phyloP scores from a whole-genome alignment of 352 stramenopile species.

The Phytophthora agathidicida region DNA sequence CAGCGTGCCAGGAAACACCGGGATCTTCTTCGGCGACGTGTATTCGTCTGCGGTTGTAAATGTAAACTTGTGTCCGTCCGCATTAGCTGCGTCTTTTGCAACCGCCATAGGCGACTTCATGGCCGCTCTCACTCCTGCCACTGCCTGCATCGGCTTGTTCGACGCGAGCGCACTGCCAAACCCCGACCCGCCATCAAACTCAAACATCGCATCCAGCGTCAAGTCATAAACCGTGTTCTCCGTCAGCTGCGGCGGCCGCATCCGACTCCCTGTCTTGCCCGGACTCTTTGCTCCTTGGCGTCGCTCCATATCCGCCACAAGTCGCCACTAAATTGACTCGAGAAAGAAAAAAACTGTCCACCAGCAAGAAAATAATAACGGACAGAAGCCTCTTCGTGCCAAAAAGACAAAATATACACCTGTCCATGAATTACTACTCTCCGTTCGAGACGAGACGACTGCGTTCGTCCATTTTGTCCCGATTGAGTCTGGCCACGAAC shows the following conservation, averaged over 20 bases:
- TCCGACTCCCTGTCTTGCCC: constrained; percentile 3
- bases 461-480: constrained; percentile 75
- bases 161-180: constrained; percentile 66
- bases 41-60: constrained; percentile 75
- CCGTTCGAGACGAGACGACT: constrained; percentile 24
- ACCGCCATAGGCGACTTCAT: constrained; percentile 26
- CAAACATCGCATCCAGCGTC: constrained; percentile 63
- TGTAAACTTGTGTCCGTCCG: constrained; percentile 58
- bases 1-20: constrained; percentile 67
- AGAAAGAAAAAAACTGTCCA: background rate
- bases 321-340: constrained; percentile 14
- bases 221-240: constrained; percentile 52
- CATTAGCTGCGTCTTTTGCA: background rate
- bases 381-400: background rate
- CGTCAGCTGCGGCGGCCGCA: constrained; percentile 2
- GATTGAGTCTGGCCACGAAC: constrained; percentile 82
- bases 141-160: constrained; percentile 58
- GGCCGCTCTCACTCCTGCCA: constrained; percentile 19
- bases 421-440: constrained; percentile 18
- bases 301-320: constrained; percentile 19
- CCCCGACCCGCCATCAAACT: constrained; percentile 71
- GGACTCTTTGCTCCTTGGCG: constrained; percentile 7
- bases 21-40: constrained; percentile 81
- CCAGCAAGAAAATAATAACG: constrained; percentile 8
- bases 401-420: background rate